These are phyloP conservation scores for Clarireedia hainanense DNA, from an alignment of 2,329 filamentous ascomycete genomes.

Conservation along the genomic window DNA sequence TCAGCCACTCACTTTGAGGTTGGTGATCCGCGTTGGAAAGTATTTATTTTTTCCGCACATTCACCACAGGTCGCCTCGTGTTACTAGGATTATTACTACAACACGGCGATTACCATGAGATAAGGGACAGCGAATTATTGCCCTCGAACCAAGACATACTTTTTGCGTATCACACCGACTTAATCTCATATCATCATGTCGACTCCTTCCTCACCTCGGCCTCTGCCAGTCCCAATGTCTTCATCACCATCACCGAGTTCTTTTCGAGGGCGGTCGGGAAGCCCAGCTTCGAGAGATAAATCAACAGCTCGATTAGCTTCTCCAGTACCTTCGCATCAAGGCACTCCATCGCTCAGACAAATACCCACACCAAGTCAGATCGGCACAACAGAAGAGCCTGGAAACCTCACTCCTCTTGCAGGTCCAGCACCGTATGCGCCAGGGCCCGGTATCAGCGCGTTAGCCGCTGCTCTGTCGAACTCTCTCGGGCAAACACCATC, in stretches of 20 bases:
- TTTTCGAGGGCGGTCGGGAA: constrained; percentile 30
- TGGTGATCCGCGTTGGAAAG: background rate
- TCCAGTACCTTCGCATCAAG: constrained; percentile 40
- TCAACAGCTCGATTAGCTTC: constrained; percentile 54
- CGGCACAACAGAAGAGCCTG: constrained; percentile 30
- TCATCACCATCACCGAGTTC: constrained; percentile 34
- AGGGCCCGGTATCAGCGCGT: constrained; percentile 77
- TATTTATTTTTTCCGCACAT: background rate
- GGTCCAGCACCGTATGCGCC: constrained; percentile 50
- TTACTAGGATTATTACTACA: constrained; percentile 3
- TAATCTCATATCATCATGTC: constrained; percentile 22
- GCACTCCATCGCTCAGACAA: constrained; percentile 41
- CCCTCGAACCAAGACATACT: background rate
- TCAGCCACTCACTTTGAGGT: background rate
- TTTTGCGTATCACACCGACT: constrained; percentile 2
- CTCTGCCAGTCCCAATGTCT: constrained; percentile 35
- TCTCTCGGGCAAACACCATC: constrained; percentile 64
- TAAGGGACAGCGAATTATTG: constrained; percentile 2
- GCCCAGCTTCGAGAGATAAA: constrained; percentile 39
- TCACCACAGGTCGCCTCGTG: background rate
- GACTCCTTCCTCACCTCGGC: constrained; percentile 28
- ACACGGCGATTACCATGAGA: constrained; percentile 8
- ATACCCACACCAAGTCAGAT: constrained; percentile 39
- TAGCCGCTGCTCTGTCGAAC: constrained; percentile 78
- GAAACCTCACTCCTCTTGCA: constrained; percentile 46